Percentiles rank a stretch among this genome's conserved stretches.
Conservation (phyloP, 345 rosid genomes). For the Schrenkiella parvula region DNA sequence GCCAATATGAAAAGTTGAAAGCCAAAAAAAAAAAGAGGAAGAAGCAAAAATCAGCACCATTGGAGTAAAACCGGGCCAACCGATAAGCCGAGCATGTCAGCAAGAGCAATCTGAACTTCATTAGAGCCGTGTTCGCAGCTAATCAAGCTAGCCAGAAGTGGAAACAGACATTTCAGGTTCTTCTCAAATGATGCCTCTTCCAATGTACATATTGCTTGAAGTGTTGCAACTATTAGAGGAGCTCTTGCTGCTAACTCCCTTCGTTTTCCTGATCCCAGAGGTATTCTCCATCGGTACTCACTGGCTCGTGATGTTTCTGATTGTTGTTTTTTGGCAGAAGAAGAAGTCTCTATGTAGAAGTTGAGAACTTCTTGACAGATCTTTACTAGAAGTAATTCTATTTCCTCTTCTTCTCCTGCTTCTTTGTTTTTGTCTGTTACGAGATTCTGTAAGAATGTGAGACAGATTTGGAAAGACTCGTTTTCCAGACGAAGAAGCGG, state of each 20-base stretch:
- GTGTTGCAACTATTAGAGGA: constrained; percentile 73
- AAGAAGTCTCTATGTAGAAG: constrained; percentile 59
- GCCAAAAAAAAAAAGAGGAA: not conserved
- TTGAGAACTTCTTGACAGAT: constrained; percentile 68
- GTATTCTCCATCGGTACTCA: constrained; percentile 61
- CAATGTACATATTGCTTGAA: constrained; percentile 73
- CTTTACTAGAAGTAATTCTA: constrained; percentile 64
- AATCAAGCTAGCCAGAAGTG: constrained; percentile 70
- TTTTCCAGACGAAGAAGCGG: constrained; percentile 90
- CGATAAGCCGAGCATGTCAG: constrained; percentile 74
- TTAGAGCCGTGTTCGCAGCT: constrained; percentile 87
- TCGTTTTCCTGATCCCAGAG: constrained; percentile 83
- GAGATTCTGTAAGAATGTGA: constrained; percentile 82
- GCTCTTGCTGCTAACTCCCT: constrained; percentile 90
- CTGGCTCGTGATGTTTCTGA: constrained; percentile 37
- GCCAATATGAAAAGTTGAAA: not conserved
- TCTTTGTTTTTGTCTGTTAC: constrained; percentile 47
- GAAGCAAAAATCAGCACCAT: constrained; percentile 46
- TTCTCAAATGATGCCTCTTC: constrained; percentile 72
- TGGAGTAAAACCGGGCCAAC: constrained; percentile 80
- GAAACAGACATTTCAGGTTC: constrained; percentile 63
- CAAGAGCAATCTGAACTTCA: constrained; percentile 85
- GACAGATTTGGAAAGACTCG: constrained; percentile 92
- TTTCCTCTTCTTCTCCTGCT: constrained; percentile 51
- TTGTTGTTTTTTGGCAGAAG: constrained; percentile 32